Conservation (phyloP, 768 basidiomycete genomes). For the Trametes gibbosa region DNA sequence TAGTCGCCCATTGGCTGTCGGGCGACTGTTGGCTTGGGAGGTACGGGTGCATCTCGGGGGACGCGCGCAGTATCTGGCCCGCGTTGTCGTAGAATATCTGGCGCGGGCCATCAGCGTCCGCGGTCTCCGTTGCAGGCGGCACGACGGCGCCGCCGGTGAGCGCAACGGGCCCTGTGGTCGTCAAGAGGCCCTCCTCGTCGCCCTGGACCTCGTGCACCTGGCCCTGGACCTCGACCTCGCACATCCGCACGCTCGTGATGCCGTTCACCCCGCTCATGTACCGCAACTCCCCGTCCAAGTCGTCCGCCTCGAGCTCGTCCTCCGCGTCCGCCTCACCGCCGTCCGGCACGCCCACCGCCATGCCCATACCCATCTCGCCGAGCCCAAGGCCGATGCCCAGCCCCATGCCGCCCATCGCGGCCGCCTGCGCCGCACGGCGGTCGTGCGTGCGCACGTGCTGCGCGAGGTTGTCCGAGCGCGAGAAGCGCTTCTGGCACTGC, state of each 20-base stretch:
- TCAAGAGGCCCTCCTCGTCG: conserved; percentile 55
- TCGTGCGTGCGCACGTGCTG: conserved; percentile 86
- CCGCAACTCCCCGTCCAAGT: conserved; percentile 15
- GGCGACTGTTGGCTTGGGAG: conserved; percentile 24
- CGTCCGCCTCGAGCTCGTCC: conserved; percentile 35
- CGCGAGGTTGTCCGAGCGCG: conserved; percentile 82
- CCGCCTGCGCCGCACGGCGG: conserved; percentile 35
- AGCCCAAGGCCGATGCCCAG: not conserved
- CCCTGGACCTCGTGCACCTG: conserved; percentile 54
- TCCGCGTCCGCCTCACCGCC: conserved; percentile 27
- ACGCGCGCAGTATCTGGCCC: conserved; percentile 14
- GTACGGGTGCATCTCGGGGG: conserved; percentile 21
- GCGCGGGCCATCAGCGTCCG: conserved; percentile 9
- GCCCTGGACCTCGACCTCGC: conserved; percentile 59
- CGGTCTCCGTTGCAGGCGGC: conserved; percentile 21
- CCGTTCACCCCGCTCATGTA: conserved; percentile 14
- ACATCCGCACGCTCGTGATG: conserved; percentile 50
- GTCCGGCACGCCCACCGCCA: conserved; percentile 26
- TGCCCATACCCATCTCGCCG: conserved; percentile 22
- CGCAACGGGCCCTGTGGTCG: conserved; percentile 24
- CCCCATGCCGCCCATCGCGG: conserved; percentile 28
- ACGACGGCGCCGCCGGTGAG: conserved; percentile 20
- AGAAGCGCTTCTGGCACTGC: conserved; percentile 78
- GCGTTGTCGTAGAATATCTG: conserved; percentile 25
- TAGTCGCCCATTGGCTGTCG: conserved; percentile 38